Percentiles rank a stretch among this genome's conserved stretches.
phyloP scores from a whole-genome alignment of 768 basidiomycete genomes.

The Lentinula raphanica region DNA sequence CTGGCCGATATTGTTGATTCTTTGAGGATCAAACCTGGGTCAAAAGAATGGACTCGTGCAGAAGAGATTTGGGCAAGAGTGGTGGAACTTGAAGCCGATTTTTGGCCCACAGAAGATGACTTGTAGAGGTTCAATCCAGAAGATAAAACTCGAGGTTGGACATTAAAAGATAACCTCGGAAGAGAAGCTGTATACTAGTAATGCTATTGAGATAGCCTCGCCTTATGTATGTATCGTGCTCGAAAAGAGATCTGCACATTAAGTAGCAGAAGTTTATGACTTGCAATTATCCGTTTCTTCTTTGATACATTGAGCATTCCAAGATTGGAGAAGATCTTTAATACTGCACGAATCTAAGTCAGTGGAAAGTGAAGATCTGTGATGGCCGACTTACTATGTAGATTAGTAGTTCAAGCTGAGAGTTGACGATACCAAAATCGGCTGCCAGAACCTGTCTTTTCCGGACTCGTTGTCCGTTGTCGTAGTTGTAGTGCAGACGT shows the following conservation, averaged over 20 bases:
- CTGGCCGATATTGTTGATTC: constrained; percentile 44
- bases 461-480: not conserved
- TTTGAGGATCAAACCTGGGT: constrained; percentile 31
- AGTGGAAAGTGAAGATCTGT: too few relatives aligned
- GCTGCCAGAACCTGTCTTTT: not conserved
- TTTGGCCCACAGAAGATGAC: constrained; percentile 46
- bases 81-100: constrained; percentile 53
- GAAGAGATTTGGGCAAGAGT: constrained; percentile 54
- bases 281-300: too few relatives aligned
- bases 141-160: not conserved
- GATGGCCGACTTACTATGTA: not conserved
- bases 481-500: not conserved
- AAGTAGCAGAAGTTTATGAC: too few relatives aligned
- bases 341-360: too few relatives aligned
- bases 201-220: too few relatives aligned
- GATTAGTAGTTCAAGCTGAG: not conserved
- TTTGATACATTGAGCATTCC: too few relatives aligned
- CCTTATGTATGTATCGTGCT: too few relatives aligned
- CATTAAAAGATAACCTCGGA: too few relatives aligned
- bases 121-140: not conserved
- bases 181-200: too few relatives aligned
- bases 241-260: too few relatives aligned
- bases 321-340: too few relatives aligned
- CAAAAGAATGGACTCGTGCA: constrained; percentile 31
- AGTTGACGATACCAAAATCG: not conserved